Percentiles rank a stretch among this genome's conserved stretches.
Evolutionary conservation across 805 yeast species (phyloP).

Genomic region (Brettanomyces naardenensis): DNA sequence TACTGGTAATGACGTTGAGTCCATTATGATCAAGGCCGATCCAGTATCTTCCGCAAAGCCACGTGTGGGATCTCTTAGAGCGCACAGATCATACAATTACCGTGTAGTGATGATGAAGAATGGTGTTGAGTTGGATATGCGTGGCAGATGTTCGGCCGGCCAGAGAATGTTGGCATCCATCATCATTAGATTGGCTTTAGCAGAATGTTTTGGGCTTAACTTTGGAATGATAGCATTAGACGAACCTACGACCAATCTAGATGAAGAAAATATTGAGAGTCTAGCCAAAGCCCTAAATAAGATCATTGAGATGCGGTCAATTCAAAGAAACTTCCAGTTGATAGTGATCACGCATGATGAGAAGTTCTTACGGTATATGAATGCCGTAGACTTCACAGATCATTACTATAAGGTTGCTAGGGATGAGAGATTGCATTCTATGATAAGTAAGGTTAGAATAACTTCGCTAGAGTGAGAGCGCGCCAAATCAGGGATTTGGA

Average conservation of each 20-base stretch:
- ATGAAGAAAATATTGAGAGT: constrained; percentile 80
- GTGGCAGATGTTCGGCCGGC: constrained; percentile 98
- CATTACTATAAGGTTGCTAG: constrained; percentile 78
- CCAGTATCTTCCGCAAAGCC: constrained; percentile 40
- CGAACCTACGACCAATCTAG: constrained; percentile 96
- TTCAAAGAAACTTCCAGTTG: constrained; percentile 84
- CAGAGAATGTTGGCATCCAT: constrained; percentile 93
- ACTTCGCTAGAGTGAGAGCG: constrained; percentile 14
- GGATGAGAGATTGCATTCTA: constrained; percentile 74
- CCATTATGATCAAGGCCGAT: constrained; percentile 80
- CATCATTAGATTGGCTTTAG: constrained; percentile 81
- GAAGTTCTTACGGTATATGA: constrained; percentile 75
- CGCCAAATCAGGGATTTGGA: no score
- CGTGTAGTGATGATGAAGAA: constrained; percentile 93
- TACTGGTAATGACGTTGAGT: constrained; percentile 91
- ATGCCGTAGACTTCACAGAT: constrained; percentile 79
- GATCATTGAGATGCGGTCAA: constrained; percentile 66
- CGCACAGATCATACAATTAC: constrained; percentile 73
- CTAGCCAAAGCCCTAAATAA: constrained; percentile 72
- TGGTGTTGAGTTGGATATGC: constrained; percentile 90
- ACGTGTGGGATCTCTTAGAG: constrained; percentile 11
- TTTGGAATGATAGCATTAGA: constrained; percentile 96
- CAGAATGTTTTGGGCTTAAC: constrained; percentile 91
- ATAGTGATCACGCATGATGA: constrained; percentile 97
- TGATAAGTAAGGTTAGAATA: constrained; percentile 37